Conservation (phyloP, 2,329 filamentous ascomycete genomes). For the Neopestalotiopsis clavispora region DNA sequence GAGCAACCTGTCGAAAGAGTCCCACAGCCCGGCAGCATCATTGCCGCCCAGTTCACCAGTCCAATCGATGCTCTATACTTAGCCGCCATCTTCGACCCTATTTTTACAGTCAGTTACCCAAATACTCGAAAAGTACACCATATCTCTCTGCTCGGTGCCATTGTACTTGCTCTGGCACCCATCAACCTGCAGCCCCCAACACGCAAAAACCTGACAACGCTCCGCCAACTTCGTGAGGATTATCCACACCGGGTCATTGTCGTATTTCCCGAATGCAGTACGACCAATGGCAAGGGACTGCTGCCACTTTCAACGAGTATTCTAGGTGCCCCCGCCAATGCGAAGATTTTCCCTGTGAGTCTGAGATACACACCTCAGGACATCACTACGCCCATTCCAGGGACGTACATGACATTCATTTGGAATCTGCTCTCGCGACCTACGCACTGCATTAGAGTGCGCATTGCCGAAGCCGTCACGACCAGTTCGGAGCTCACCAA, state of each 20-base stretch:
- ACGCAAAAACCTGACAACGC: conserved; percentile 58
- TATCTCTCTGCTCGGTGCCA: conserved; percentile 77
- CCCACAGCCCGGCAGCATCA: conserved; percentile 79
- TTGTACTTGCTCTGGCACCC: conserved; percentile 72
- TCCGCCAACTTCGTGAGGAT: conserved; percentile 65
- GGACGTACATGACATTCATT: conserved; percentile 73
- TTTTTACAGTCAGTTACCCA: conserved; percentile 89
- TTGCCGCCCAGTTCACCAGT: conserved; percentile 89
- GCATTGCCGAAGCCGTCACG: conserved; percentile 78
- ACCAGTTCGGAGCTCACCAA: conserved; percentile 41
- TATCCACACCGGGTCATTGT: conserved; percentile 80
- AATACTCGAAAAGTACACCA: conserved; percentile 73
- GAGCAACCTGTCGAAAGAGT: conserved; percentile 75
- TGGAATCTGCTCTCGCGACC: conserved; percentile 86
- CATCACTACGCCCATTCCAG: conserved; percentile 87
- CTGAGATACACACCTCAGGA: conserved; percentile 88
- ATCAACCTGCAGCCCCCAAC: conserved; percentile 49
- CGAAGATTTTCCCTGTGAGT: conserved; percentile 88
- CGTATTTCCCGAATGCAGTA: conserved; percentile 92
- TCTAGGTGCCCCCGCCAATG: conserved; percentile 66
- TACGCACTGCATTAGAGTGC: conserved; percentile 87
- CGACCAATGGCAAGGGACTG: conserved; percentile 91
- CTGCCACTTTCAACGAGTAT: conserved; percentile 82
- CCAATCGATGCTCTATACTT: conserved; percentile 94
- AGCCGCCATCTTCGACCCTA: conserved; percentile 92